Percentiles rank a stretch among this genome's conserved stretches.
phyloP scores from a whole-genome alignment of 805 yeast genomes.

The Cyberlindnera sargentensis region DNA sequence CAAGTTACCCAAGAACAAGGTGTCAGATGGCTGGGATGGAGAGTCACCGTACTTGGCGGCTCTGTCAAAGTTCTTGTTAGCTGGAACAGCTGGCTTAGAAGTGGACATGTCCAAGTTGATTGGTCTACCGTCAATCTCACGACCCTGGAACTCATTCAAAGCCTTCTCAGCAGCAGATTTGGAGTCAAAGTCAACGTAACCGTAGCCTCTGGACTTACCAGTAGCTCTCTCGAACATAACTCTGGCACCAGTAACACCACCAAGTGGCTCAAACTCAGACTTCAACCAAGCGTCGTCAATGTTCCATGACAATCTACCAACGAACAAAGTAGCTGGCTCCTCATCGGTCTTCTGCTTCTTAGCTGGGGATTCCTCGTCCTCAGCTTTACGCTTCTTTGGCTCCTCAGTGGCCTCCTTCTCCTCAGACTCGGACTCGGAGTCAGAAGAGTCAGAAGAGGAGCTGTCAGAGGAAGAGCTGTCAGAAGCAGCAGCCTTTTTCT shows the following conservation, averaged over 20 bases:
- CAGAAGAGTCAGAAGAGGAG: constrained; percentile 16
- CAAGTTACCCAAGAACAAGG: constrained; percentile 92
- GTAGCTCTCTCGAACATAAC: constrained; percentile 90
- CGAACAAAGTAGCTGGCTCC: constrained; percentile 87
- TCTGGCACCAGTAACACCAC: constrained; percentile 84
- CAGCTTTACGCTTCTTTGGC: constrained; percentile 30
- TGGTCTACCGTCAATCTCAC: constrained; percentile 95
- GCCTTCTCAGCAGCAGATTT: constrained; percentile 82
- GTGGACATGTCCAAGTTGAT: constrained; percentile 89
- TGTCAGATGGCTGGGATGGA: constrained; percentile 89
- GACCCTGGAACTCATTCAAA: constrained; percentile 76
- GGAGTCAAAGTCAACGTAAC: constrained; percentile 89
- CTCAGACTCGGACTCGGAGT: constrained; percentile 15
- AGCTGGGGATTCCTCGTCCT: constrained; percentile 28
- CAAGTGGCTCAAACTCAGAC: constrained; percentile 74
- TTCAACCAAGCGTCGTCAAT: constrained; percentile 92
- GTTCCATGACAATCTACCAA: constrained; percentile 96
- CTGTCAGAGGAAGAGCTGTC: constrained; percentile 11
- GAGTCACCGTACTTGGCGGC: constrained; percentile 88
- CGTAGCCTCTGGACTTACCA: constrained; percentile 94
- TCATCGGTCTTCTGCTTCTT: constrained; percentile 32
- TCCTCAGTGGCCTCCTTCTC: constrained; percentile 18
- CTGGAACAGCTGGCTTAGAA: constrained; percentile 60
- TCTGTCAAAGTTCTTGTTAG: constrained; percentile 58
- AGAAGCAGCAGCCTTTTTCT: constrained; percentile 10